Base-by-base conservation (phyloP, 129 eudicot genomes). In the Helianthus tuberosus region DNA sequence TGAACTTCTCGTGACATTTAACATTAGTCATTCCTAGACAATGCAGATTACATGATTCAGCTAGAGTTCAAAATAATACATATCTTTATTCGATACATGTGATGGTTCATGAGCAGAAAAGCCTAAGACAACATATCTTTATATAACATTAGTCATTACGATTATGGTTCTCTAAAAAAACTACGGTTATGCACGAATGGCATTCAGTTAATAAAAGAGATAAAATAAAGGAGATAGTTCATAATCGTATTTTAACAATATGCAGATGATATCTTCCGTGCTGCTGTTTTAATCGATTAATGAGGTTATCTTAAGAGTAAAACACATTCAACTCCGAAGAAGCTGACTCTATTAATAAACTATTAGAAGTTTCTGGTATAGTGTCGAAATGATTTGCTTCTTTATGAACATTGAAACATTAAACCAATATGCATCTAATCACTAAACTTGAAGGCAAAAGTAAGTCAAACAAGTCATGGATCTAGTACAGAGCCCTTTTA, bases 1-100 rank as follows among this genome's bases (percentile, higher is more conserved):
- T 91, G 86, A 91, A 94, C 84, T 91, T 89, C 91, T 91, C 87
- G 44, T 94, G 99, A 51, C 97, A 94, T 81, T 89, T 87, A 41
- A 94, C 87, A 50, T 82, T 80, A 11, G 87, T 86, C 86, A 94
- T 70, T 36, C 99, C 99, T 94, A 84, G 15, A 77, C 72, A 39
- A 65, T 58, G 55, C 64, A 48, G 17, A 67, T 44, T 9, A 49
- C 55, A 27, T 2, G n/a, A 44, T 65, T 77, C 57, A 27, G 43
- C 47, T 41, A 71, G 62, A 15, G 17, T 7, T 12, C 41, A 17
- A 17, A 53, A 32, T 4, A 29, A 57, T 67, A 3, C 48, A 57
- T 3, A 12, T 54, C 51, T 41, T 15, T 60, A 12, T 32, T 61
- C 35, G 11, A 61, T 17, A n/a, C 17, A 74, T 11, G 20, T 35